Conservation (phyloP, 83 land plant species). For the Diphasiastrum complanatum region DNA sequence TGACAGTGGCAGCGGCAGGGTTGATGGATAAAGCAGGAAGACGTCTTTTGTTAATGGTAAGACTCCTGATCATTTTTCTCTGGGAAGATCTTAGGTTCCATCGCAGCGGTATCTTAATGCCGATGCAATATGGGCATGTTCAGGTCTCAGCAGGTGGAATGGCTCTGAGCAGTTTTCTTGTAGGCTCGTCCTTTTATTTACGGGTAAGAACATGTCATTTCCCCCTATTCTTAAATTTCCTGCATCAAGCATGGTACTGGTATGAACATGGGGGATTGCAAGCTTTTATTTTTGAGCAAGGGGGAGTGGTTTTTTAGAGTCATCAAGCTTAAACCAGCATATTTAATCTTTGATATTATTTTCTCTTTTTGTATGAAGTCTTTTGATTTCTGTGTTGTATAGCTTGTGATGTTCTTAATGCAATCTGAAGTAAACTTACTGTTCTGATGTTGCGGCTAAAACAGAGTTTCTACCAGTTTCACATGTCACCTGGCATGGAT, state of each 20-base stretch:
- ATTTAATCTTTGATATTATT: too few relatives aligned
- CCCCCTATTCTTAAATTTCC: neutral
- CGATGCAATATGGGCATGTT: slow-evolving; percentile 1
- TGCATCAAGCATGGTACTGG: too few relatives aligned
- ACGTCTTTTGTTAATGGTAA: slow-evolving; percentile 55
- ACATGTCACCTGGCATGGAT: slow-evolving; percentile 6
- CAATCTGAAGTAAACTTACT: neutral
- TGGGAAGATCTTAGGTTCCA: neutral
- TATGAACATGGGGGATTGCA: too few relatives aligned
- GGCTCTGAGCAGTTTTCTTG: slow-evolving; percentile 38
- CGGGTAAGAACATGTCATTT: slow-evolving; percentile 29
- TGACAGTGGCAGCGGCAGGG: slow-evolving; percentile 49
- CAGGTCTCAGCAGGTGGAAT: slow-evolving; percentile 63
- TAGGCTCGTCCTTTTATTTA: slow-evolving; percentile 49
- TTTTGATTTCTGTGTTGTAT: neutral
- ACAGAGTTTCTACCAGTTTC: too few relatives aligned
- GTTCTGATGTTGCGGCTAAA: neutral
- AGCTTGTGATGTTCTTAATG: neutral
- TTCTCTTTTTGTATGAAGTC: too few relatives aligned
- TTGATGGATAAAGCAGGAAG: slow-evolving; percentile 62
- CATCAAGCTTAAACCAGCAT: too few relatives aligned
- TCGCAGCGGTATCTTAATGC: too few relatives aligned
- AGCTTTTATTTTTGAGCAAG: too few relatives aligned
- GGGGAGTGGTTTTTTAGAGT: too few relatives aligned
- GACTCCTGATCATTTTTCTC: neutral